Percentiles rank a stretch among this genome's conserved stretches.
These are phyloP conservation scores for Fomitopsis palustris DNA, from an alignment of 1,284 basidiomycete species.

Conservation along the genomic window DNA sequence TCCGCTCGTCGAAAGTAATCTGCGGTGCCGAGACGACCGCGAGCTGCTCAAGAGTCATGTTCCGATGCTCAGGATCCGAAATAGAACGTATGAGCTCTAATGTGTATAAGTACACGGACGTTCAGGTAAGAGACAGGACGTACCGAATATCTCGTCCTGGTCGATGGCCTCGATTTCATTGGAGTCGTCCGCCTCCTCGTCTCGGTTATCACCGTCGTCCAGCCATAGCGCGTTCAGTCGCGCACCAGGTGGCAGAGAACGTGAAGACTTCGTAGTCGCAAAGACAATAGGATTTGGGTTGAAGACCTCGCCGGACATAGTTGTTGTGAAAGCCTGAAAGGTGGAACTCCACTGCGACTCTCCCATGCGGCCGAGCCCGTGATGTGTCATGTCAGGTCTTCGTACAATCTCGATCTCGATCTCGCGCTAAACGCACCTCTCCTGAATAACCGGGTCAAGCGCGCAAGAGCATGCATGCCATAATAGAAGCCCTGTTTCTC, in stretches of 20 bases:
- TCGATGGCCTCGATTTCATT: conserved; percentile 43
- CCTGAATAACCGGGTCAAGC: no score
- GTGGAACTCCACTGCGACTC: background rate
- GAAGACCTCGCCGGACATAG: conserved; percentile 32
- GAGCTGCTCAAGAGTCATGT: conserved; percentile 91
- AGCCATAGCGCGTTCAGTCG: conserved; percentile 31
- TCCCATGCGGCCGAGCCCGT: no score
- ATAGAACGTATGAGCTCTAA: conserved; percentile 90
- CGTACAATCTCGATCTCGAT: background rate
- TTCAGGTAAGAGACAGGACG: conserved; percentile 14
- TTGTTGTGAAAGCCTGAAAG: background rate
- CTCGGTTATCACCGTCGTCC: conserved; percentile 26
- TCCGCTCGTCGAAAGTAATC: conserved; percentile 60
- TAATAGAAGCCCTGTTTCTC: no score
- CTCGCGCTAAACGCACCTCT: background rate
- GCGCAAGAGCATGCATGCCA: no score
- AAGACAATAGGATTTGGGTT: conserved; percentile 37
- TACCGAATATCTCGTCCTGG: conserved; percentile 52
- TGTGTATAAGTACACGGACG: no score
- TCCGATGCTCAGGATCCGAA: conserved; percentile 97
- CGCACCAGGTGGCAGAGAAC: conserved; percentile 14
- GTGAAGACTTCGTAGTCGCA: conserved; percentile 25
- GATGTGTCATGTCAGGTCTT: background rate
- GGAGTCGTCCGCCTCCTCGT: conserved; percentile 23
- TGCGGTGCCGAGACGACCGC: conserved; percentile 92